Conservation (phyloP, 345 rosid genomes). For the Citrus trifoliata region DNA sequence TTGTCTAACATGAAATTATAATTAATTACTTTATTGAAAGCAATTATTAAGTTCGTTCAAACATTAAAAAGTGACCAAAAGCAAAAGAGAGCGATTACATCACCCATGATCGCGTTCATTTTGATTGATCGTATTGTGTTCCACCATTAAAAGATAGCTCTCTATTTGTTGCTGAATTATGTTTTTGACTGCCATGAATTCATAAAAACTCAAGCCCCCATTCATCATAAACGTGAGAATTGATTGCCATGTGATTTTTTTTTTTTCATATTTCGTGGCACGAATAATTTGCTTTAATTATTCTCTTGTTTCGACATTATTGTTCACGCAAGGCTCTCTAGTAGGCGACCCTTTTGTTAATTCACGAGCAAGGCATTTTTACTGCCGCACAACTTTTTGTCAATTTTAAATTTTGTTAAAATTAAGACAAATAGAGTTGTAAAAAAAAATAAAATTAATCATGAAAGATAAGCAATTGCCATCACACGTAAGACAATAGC, state of each 20-base stretch:
- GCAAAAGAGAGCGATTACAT: not conserved
- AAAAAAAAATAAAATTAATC: too few species aligned
- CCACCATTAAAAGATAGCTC: not conserved
- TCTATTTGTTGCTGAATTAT: not conserved
- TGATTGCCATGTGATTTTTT: not conserved
- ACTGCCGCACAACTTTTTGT: not conserved
- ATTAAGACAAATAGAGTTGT: not conserved
- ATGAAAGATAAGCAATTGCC: not conserved
- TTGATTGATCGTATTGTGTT: not conserved
- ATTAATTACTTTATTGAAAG: not conserved
- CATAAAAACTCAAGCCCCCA: not conserved
- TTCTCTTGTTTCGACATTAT: not conserved
- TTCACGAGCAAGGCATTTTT: not conserved
- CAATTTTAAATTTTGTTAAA: not conserved
- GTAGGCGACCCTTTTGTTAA: not conserved
- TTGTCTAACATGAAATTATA: not conserved
- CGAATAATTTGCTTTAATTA: not conserved
- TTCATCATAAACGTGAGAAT: not conserved
- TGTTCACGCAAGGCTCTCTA: not conserved
- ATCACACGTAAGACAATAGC: not conserved
- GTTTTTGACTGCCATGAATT: not conserved
- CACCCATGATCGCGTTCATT: not conserved
- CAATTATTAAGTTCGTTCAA: not conserved
- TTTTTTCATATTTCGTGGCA: not conserved
- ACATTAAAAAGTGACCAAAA: not conserved